Base-by-base conservation (phyloP, 2,329 filamentous ascomycete species). In the Monosporascus sp. region DNA sequence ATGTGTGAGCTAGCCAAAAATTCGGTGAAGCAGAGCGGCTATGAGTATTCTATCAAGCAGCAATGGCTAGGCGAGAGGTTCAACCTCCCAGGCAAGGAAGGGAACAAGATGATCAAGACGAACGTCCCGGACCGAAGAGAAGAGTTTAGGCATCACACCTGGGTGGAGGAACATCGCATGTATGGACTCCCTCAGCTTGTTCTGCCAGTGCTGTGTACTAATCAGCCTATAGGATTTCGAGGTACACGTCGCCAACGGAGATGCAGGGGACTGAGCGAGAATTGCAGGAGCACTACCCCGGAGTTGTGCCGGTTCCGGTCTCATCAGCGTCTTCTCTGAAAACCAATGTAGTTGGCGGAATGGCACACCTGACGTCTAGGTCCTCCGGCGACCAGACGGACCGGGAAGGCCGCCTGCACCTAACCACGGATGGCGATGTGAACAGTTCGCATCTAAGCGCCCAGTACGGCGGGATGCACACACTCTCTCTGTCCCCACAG, bases 1-100 rank as follows among this genome's bases (percentile, higher is more conserved):
- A 99, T 99, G 94, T 97, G 94, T 67, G 94, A 99, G 73, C 73
- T 99, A 53, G 94, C 94, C 24, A 96, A 96, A 73, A 93, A 97
- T 69, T 96, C 90, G 9, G 94, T 99, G 41, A 85, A 87, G 63
- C 94, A 99, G 70, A 96, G 90, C 68, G 94, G 94, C 7, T 99
- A 96, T 66, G 94, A 99, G 68, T 78, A 88, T 62, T 81, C 85
- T 14, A 78, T 97, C 64, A 99, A 99, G 73, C 85, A 92, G 66
- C 85, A 91, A 69, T 99, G 93, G 93, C 76, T 99, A 5, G 94
- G 94, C 3, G 76, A 80, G 35, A 83, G 89, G 58, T 97, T 87
- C 68, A 78, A 88, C 65, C 74, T 87, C 39, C 88, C 89, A 1
- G 94, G 94, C 2, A 86, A 89, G 38, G 79, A 81, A 52, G 94